Evolutionary conservation across 2,329 filamentous ascomycete species (phyloP), one percentile per base, ranked within the genome.

Genomic region (Exserohilum turcica): DNA sequence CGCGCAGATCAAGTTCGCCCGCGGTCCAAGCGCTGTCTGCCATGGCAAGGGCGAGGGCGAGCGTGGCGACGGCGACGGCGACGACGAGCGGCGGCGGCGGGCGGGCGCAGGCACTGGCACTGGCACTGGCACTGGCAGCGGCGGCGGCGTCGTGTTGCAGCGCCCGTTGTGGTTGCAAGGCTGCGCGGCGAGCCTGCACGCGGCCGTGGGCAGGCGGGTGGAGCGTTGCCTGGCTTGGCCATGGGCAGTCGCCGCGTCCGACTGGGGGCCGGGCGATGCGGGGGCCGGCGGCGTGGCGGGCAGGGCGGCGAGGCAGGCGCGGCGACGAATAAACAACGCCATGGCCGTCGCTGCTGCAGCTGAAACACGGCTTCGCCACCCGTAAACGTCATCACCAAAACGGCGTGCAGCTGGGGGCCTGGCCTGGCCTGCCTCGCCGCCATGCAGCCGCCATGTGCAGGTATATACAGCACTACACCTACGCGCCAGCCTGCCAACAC

Each of bases 1-100:
- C 31, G 48, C 54, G 59, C 57, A 60, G 63, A 65, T 65, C 63
- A 52, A 52, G 61, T 63, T 63, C 63, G 54, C 45, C 52, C 19
- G 46, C 27, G 33, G 55, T 31, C 52, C 46, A n/a, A 48, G 49
- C 52, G 55, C 16, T 32, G 46, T 24, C 35, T 43, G 15, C 21
- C 21, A 40, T 19, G 27, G 18, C n/a, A 28, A 5, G 35, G 8
- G 32, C 7, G 21, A 24, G n/a, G n/a, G n/a, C n/a, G n/a, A n/a
- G n/a, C n/a, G n/a, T n/a, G n/a, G n/a, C n/a, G n/a, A n/a, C n/a
- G n/a, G n/a, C n/a, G n/a, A n/a, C n/a, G n/a, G n/a, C n/a, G n/a
- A n/a, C n/a, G n/a, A n/a, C n/a, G n/a, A n/a, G n/a, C n/a, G n/a
- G n/a, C n/a, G n/a, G n/a, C n/a, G n/a, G n/a, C n/a, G n/a, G n/a